phyloP scores from a whole-genome alignment of 2,329 filamentous ascomycete species.

The Aaosphaeria arxii region DNA sequence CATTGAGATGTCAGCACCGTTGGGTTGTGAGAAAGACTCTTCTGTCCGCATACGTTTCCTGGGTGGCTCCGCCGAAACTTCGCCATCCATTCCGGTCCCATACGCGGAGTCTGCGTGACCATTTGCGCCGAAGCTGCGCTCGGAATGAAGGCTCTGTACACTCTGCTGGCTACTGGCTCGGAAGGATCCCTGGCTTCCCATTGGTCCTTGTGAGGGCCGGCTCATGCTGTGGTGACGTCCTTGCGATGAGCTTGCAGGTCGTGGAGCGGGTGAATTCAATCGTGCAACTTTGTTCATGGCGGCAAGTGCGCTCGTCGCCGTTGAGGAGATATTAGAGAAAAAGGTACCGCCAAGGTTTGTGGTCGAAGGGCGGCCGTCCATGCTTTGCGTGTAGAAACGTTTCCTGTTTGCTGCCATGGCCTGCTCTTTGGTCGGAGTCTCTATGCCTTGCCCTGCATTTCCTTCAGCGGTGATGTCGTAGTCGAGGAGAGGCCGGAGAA shows the following conservation, averaged over 20 bases:
- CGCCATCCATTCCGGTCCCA: conserved; percentile 56
- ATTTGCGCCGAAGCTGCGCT: conserved; percentile 66
- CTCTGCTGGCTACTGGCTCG: conserved; percentile 78
- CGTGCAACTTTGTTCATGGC: conserved; percentile 91
- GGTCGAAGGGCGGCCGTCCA: conserved; percentile 65
- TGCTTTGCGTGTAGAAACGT: conserved; percentile 76
- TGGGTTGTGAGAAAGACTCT: conserved; percentile 39
- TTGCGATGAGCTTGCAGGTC: conserved; percentile 60
- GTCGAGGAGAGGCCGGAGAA: conserved; percentile 70
- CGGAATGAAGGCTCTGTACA: conserved; percentile 65
- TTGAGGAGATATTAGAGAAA: conserved; percentile 94
- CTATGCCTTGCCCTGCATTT: conserved; percentile 68
- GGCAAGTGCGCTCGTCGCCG: conserved; percentile 87
- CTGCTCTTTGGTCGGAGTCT: conserved; percentile 97
- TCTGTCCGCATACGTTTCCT: conserved; percentile 67
- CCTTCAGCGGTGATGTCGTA: conserved; percentile 80
- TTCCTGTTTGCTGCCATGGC: conserved; percentile 93
- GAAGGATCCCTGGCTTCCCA: conserved; percentile 63
- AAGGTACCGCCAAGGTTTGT: conserved; percentile 74
- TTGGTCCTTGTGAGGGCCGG: conserved; percentile 65
- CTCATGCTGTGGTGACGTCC: conserved; percentile 65
- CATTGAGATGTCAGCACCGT: conserved; percentile 56
- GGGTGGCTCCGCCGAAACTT: conserved; percentile 64
- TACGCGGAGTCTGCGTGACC: conserved; percentile 63
- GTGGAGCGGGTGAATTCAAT: conserved; percentile 80